These are phyloP conservation scores for Pseudonitzschia delicatissima DNA, from an alignment of 108 stramenopile genomes.

Conservation along the genomic window DNA sequence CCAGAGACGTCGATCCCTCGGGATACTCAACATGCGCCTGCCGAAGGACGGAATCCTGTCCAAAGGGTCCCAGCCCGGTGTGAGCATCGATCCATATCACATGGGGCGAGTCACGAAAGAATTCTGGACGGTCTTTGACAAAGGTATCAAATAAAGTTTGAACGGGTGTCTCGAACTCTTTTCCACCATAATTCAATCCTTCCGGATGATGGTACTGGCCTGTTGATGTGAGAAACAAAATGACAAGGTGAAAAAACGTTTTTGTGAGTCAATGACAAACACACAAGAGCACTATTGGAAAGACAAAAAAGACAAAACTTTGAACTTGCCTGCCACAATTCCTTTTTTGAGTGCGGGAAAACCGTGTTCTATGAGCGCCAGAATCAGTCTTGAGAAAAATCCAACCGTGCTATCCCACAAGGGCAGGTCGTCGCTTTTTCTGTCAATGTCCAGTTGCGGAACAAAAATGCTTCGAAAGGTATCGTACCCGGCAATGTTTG, in stretches of 20 bases:
- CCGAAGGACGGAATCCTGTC: slow-evolving; percentile 39
- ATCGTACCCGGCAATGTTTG: slow-evolving; percentile 57
- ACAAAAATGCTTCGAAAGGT: slow-evolving; percentile 42
- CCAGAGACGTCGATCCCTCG: not conserved
- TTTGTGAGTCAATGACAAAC: too few relatives aligned
- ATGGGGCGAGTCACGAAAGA: slow-evolving; percentile 9
- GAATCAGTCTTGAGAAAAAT: slow-evolving; percentile 17
- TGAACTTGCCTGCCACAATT: slow-evolving; percentile 46
- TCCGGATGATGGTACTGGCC: slow-evolving; percentile 66
- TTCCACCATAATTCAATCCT: slow-evolving; percentile 78
- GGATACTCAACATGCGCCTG: not conserved
- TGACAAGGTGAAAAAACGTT: too few relatives aligned
- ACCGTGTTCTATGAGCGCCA: slow-evolving; percentile 36
- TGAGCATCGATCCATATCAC: slow-evolving; percentile 82
- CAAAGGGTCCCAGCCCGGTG: slow-evolving; percentile 73
- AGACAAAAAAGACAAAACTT: not conserved
- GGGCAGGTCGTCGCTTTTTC: not conserved
- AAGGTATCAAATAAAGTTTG: slow-evolving; percentile 27
- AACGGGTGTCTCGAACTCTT: slow-evolving; percentile 46
- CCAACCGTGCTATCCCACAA: slow-evolving; percentile 17
- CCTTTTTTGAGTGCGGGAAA: slow-evolving; percentile 50
- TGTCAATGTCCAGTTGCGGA: slow-evolving; percentile 5
- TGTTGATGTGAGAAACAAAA: too few relatives aligned
- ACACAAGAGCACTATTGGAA: too few relatives aligned
- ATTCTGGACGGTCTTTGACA: slow-evolving; percentile 1